These are phyloP conservation scores for Russula ochroleuca DNA, from an alignment of 768 basidiomycete species.

Conservation along the genomic window DNA sequence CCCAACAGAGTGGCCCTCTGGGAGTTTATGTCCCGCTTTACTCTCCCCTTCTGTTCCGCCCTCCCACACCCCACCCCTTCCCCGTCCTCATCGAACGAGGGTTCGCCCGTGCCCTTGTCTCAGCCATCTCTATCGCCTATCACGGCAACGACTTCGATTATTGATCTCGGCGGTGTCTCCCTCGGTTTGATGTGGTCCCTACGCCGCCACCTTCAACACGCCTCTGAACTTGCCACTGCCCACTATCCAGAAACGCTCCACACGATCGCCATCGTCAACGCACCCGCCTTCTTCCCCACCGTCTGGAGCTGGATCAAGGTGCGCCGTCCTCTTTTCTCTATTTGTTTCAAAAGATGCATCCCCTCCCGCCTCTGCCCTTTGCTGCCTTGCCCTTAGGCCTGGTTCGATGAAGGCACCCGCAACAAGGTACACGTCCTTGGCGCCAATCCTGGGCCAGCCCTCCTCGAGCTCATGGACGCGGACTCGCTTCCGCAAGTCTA, in stretches of 20 bases:
- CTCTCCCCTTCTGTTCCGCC: slow-evolving; percentile 56
- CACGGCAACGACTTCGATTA: slow-evolving; percentile 59
- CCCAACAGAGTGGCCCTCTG: slow-evolving; percentile 53
- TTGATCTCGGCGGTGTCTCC: slow-evolving; percentile 64
- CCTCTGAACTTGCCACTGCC: slow-evolving; percentile 66
- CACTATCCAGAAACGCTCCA: slow-evolving; percentile 79
- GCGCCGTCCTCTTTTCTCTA: slow-evolving; percentile 10
- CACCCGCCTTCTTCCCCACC: slow-evolving; percentile 77
- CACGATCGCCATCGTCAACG: slow-evolving; percentile 67
- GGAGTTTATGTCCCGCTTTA: slow-evolving; percentile 63
- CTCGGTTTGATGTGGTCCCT: slow-evolving; percentile 65
- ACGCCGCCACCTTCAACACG: slow-evolving; percentile 68
- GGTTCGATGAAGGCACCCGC: slow-evolving; percentile 78
- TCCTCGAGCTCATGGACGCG: slow-evolving; percentile 48
- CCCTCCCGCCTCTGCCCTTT: not conserved
- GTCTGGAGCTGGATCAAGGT: slow-evolving; percentile 85
- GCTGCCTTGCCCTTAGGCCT: slow-evolving; percentile 41
- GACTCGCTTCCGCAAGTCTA: slow-evolving; percentile 61
- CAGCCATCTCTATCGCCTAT: slow-evolving; percentile 45
- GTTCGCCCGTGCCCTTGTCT: not conserved
- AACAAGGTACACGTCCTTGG: slow-evolving; percentile 74
- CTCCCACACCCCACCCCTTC: slow-evolving; percentile 47
- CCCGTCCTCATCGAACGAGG: not conserved
- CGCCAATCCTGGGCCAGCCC: slow-evolving; percentile 49
- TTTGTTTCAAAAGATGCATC: not conserved